Evolutionary conservation across 345 rosid species (phyloP).

Genomic region (Chamaenerion angustifolium): DNA sequence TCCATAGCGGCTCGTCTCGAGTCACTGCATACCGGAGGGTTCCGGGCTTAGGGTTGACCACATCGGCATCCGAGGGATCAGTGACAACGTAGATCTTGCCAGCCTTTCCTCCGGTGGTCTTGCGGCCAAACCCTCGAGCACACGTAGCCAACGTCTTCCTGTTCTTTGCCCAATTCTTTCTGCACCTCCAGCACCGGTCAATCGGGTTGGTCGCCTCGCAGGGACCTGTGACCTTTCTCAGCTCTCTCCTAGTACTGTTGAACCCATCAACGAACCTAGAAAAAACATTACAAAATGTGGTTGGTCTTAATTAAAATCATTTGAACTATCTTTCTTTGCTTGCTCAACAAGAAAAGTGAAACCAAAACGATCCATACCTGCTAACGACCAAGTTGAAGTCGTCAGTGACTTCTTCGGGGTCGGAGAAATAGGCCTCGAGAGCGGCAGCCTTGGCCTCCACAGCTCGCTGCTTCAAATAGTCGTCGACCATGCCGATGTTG

Average conservation of each 20-base stretch:
- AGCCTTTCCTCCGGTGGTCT: constrained; percentile 41
- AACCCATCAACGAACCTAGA: constrained; percentile 5
- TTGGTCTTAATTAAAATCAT: no score
- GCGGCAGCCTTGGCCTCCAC: constrained; percentile 14
- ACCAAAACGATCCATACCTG: no score
- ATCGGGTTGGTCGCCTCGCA: constrained; percentile 31
- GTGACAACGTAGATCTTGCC: constrained; percentile 49
- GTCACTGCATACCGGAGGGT: constrained; percentile 66
- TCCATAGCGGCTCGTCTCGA: constrained; percentile 60
- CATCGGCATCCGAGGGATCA: constrained; percentile 32
- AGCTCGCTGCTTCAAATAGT: constrained; percentile 22
- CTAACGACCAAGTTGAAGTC: constrained; percentile 14
- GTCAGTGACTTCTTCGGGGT: constrained; percentile 16
- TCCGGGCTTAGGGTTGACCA: constrained; percentile 49
- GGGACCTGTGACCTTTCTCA: constrained; percentile 4
- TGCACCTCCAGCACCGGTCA: constrained; percentile 37
- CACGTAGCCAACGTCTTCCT: constrained; percentile 43
- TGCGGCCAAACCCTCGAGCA: constrained; percentile 56
- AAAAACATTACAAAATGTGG: not conserved
- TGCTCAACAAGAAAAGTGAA: not conserved
- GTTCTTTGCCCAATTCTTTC: constrained; percentile 18
- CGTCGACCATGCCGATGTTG: constrained; percentile 15
- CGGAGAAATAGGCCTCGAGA: constrained; percentile 16
- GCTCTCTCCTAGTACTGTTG: constrained; percentile 20
- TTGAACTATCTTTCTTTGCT: not conserved